A percentile compares a stretch with the other conserved stretches of the same genome.
Evolutionary conservation across 2,329 filamentous ascomycete genomes (phyloP).

Genomic region (Aspergillus niger): DNA sequence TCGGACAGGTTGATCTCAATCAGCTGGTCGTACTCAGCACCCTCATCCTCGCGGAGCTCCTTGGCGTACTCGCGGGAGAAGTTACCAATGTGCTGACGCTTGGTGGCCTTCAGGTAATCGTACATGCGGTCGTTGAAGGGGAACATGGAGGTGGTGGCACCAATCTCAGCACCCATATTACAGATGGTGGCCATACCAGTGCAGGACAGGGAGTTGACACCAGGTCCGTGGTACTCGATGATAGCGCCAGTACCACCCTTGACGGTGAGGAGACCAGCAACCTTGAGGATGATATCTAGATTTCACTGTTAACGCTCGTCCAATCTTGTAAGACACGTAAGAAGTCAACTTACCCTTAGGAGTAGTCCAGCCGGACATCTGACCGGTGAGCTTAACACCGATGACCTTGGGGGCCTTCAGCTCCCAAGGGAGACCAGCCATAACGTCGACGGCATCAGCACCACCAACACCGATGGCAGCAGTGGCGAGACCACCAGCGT

Average conservation of each 20-base stretch:
- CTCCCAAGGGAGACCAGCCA: constrained; percentile 97
- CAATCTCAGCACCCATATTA: constrained; percentile 67
- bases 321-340: no score
- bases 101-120: constrained; percentile 90
- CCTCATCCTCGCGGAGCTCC: constrained; percentile 84
- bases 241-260: constrained; percentile 97
- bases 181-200: constrained; percentile 88
- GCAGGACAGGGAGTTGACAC: constrained; percentile 71
- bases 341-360: constrained; percentile 71
- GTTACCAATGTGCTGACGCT: constrained; percentile 86
- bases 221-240: constrained; percentile 60
- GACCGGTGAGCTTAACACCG: constrained; percentile 90
- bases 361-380: constrained; percentile 86
- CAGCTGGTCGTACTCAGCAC: constrained; percentile 91
- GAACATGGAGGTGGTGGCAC: constrained; percentile 87
- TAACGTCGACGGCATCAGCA: constrained; percentile 97
- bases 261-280: constrained; percentile 93
- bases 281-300: constrained; percentile 91
- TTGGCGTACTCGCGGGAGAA: constrained; percentile 81
- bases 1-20: constrained; percentile 94
- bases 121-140: constrained; percentile 98
- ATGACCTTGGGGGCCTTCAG: constrained; percentile 97
- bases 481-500: constrained; percentile 95
- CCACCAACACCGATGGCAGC: constrained; percentile 94
- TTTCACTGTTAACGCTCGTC: background rate